Evolutionary conservation across 2,329 filamentous ascomycete species (phyloP).

Genomic region (Mycosphaerella arachidis): DNA sequence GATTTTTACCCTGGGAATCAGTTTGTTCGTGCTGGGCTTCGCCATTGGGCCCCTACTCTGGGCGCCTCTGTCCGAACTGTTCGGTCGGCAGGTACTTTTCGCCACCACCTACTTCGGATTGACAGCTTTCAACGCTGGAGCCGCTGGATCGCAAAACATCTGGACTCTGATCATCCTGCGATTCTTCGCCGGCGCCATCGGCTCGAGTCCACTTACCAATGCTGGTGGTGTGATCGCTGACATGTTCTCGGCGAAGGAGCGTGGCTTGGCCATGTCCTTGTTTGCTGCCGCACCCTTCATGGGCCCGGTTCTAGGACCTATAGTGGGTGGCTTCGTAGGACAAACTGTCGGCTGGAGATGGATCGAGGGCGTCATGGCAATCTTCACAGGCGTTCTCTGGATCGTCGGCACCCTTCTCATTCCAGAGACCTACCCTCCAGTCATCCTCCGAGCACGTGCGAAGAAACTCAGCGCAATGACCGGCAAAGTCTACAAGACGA

Average conservation of each 20-base stretch:
- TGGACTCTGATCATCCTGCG: slow-evolving; percentile 43
- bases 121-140: slow-evolving; percentile 40
- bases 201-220: slow-evolving; percentile 42
- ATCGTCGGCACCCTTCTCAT: slow-evolving; percentile 49
- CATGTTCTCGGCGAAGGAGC: slow-evolving; percentile 40
- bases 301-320: slow-evolving; percentile 59
- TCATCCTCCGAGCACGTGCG: slow-evolving; percentile 53
- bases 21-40: slow-evolving; percentile 61
- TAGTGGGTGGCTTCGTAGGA: slow-evolving; percentile 62
- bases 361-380: slow-evolving; percentile 60
- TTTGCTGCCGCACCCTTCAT: slow-evolving; percentile 66
- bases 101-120: slow-evolving; percentile 35
- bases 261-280: slow-evolving; percentile 53
- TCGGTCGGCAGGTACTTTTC: slow-evolving; percentile 43
- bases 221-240: slow-evolving; percentile 47
- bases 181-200: slow-evolving; percentile 43
- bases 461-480: slow-evolving; percentile 47
- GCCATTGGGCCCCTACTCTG: slow-evolving; percentile 51
- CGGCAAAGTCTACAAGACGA: slow-evolving; percentile 54
- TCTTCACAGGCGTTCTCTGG: slow-evolving; percentile 60
- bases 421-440: slow-evolving; percentile 58
- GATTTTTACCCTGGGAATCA: slow-evolving; percentile 58
- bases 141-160: slow-evolving; percentile 43
- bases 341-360: slow-evolving; percentile 63
- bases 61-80: slow-evolving; percentile 59